Evolutionary conservation across 345 rosid genomes (phyloP).

Genomic region (Ceriops decandra): DNA sequence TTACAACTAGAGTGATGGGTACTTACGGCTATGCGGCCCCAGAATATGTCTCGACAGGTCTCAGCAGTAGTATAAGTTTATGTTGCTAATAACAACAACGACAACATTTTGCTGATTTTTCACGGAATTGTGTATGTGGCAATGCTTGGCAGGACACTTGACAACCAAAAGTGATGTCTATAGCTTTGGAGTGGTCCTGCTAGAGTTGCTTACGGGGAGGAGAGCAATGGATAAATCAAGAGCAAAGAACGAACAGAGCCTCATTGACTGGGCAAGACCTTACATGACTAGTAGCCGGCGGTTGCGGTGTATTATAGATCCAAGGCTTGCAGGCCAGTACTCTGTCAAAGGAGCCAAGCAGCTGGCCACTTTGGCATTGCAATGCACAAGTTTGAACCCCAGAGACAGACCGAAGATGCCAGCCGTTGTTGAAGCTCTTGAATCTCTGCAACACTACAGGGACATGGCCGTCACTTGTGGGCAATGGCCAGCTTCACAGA

Average conservation of each 20-base stretch:
- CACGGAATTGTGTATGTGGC: not conserved
- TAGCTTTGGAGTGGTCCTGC: conserved; percentile 81
- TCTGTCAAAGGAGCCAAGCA: conserved; percentile 86
- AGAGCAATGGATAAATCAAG: conserved; percentile 71
- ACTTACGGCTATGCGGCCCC: conserved; percentile 97
- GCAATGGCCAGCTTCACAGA: conserved; percentile 55
- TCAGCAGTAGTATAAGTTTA: not conserved
- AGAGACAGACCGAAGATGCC: conserved; percentile 88
- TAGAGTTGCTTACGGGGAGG: conserved; percentile 84
- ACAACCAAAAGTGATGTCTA: conserved; percentile 88
- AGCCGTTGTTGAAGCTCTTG: conserved; percentile 56
- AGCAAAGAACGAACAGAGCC: conserved; percentile 67
- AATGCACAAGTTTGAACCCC: conserved; percentile 74
- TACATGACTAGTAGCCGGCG: conserved; percentile 67
- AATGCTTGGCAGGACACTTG: conserved; percentile 60
- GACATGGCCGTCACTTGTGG: conserved; percentile 81
- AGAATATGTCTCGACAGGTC: conserved; percentile 87
- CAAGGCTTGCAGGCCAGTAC: conserved; percentile 73
- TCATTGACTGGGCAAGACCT: conserved; percentile 80
- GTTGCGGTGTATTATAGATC: conserved; percentile 66
- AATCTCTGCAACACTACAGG: conserved; percentile 48
- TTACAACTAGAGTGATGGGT: conserved; percentile 94
- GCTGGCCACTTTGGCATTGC: conserved; percentile 54
- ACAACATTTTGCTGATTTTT: not conserved
- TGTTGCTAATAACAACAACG: not conserved